phyloP scores from a whole-genome alignment of 441 rosid species.

The Euphorbia schlechtendalii region DNA sequence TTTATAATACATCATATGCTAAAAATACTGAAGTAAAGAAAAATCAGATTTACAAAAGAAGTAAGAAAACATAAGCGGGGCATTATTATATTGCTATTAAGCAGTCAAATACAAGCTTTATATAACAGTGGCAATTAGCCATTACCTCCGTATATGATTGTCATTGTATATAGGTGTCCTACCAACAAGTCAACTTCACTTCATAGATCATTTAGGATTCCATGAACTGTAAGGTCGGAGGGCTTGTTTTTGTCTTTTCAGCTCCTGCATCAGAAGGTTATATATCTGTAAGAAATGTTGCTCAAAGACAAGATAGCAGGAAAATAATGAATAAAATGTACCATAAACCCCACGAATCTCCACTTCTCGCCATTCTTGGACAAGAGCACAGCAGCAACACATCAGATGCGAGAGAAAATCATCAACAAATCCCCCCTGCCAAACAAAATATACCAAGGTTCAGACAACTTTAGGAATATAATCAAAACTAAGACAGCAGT shows the following conservation, averaged over 20 bases:
- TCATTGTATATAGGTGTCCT: background rate
- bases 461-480: too few species aligned
- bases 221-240: constrained; percentile 78
- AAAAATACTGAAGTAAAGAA: constrained; percentile 16
- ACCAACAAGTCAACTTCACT: background rate
- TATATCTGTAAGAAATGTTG: background rate
- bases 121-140: constrained; percentile 16
- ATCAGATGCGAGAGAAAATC: constrained; percentile 25
- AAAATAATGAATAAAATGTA: constrained; percentile 19
- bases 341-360: constrained; percentile 79
- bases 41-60: constrained; percentile 28
- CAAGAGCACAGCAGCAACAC: constrained; percentile 97
- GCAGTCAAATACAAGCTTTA: constrained; percentile 16
- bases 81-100: constrained; percentile 6
- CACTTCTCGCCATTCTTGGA: constrained; percentile 94
- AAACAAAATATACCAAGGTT: background rate
- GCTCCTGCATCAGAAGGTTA: constrained; percentile 37
- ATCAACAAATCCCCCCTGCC: constrained; percentile 81
- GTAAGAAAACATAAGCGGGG: background rate
- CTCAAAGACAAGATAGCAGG: background rate
- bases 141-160: constrained; percentile 17
- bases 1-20: constrained; percentile 30
- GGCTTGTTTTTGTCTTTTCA: constrained; percentile 66
- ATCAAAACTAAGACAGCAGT: too few species aligned
- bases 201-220: constrained; percentile 39